Evolutionary conservation across 306 rosid species (phyloP), one percentile per base, ranked within the genome.

Genomic region (Sesbania bispinosa): DNA sequence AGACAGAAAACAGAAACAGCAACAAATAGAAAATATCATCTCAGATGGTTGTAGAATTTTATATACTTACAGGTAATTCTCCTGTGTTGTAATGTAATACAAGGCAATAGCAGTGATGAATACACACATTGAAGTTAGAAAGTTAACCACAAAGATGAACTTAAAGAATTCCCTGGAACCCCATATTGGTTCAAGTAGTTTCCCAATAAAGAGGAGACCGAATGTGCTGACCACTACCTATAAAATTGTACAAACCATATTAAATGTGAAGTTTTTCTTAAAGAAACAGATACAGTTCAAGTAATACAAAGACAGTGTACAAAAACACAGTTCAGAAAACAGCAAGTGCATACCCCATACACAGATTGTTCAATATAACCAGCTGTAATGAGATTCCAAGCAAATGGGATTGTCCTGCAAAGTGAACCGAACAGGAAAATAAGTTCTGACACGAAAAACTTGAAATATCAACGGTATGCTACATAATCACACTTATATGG

Each of bases 171-270:
- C 98, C 85, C 79, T 86, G 45, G 98, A 77, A 54, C 98, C 97
- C 98, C 98, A 93, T 42, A 90, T 77, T 77, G 98, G 96, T 67
- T 90, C 97, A 74, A 93, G 97, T 72, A 90, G 86, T 90, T 93
- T 93, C 70, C 98, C 98, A 43, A 88, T 79, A 41, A 90, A 81
- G 23, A 93, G 87, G 48, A 93, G 96, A 76, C 97, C 93, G 21
- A 88, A 10, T 42, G 84, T 80, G 84, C 85, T 85, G 64, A 83
- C 18, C 70, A 84, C 67, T 58, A 87, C 93, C 97, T 93, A 79
- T 62, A 71, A 69, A 73, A 82, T 69, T 35, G 72, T 26, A 36
- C 38, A 32, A 67, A 55, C n/a, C n/a, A n/a, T 39, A 54, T 41
- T 24, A 58, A 26, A 18, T 23, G 41, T 38, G 27, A 46, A 30